Conservation (phyloP, 2,329 filamentous ascomycete genomes). For the Cordyceps tenuipes region DNA sequence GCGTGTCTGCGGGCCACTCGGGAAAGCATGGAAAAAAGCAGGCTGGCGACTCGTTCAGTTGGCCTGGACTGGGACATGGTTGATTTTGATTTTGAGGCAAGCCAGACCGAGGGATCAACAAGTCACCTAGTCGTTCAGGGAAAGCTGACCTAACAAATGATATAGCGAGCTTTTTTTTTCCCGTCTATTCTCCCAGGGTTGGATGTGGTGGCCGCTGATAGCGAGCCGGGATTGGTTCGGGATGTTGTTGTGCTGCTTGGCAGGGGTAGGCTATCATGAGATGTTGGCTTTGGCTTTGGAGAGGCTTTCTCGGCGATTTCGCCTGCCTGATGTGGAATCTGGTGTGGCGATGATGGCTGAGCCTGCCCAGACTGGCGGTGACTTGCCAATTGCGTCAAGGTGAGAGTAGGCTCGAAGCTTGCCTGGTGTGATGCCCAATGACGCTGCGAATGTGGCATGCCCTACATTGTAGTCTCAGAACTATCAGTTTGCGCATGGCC, state of each 20-base stretch:
- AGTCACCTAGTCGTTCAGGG: background rate
- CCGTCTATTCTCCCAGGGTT: background rate
- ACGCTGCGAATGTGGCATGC: background rate
- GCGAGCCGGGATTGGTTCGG: background rate
- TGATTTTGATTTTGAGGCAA: background rate
- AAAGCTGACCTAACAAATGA: background rate
- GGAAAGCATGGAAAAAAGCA: background rate
- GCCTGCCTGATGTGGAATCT: background rate
- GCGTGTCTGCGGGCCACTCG: background rate
- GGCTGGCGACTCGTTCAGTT: conserved; percentile 1
- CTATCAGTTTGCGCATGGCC: background rate
- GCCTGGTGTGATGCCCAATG: background rate
- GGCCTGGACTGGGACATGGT: background rate
- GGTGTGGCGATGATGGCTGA: background rate
- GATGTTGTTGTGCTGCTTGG: background rate
- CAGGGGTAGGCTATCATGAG: background rate
- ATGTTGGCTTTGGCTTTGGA: background rate
- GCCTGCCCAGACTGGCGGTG: background rate
- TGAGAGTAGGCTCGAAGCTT: background rate
- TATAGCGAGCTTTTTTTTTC: background rate
- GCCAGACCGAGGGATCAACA: background rate
- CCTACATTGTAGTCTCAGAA: background rate
- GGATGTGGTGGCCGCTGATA: background rate
- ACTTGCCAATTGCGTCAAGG: background rate
- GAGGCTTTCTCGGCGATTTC: background rate